Evolutionary conservation across 306 rosid genomes (phyloP).

Genomic region (Corylus americana): DNA sequence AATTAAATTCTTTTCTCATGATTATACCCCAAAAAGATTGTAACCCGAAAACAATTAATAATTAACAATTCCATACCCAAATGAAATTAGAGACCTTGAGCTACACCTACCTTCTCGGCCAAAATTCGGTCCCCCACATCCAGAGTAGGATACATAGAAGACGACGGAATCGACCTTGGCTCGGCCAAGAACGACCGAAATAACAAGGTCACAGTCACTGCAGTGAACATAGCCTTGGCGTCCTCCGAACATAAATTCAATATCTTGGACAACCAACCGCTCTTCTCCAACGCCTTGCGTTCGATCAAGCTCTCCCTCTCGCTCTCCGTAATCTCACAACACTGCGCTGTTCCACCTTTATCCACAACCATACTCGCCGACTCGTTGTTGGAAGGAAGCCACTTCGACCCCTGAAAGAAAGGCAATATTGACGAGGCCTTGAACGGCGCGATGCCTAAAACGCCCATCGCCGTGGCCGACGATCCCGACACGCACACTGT

Average conservation of each 20-base stretch:
- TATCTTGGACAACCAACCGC: slow-evolving; percentile 64
- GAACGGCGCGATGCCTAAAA: slow-evolving; percentile 63
- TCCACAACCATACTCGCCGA: slow-evolving; percentile 50
- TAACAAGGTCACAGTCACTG: slow-evolving; percentile 69
- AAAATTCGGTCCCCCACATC: slow-evolving; percentile 90
- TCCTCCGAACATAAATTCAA: slow-evolving; percentile 67
- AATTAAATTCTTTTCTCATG: background rate
- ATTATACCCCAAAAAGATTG: background rate
- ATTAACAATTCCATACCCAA: background rate
- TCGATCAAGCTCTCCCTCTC: slow-evolving; percentile 9
- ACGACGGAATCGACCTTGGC: slow-evolving; percentile 88
- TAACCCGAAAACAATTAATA: background rate
- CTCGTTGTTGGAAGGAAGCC: slow-evolving; percentile 65
- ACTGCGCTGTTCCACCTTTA: slow-evolving; percentile 59
- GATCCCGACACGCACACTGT: slow-evolving; percentile 54
- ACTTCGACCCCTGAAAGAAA: slow-evolving; percentile 68
- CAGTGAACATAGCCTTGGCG: slow-evolving; percentile 77
- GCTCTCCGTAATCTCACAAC: slow-evolving; percentile 4
- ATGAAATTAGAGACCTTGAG: background rate
- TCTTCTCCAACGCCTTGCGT: slow-evolving; percentile 38
- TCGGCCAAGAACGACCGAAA: slow-evolving; percentile 83
- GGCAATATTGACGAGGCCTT: slow-evolving; percentile 63
- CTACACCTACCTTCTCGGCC: slow-evolving; percentile 78
- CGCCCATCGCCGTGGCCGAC: slow-evolving; percentile 41
- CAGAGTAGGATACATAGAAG: slow-evolving; percentile 90